Evolutionary conservation across 164 flowering plant species (phyloP).

Genomic region (Warburgia ugandensis): DNA sequence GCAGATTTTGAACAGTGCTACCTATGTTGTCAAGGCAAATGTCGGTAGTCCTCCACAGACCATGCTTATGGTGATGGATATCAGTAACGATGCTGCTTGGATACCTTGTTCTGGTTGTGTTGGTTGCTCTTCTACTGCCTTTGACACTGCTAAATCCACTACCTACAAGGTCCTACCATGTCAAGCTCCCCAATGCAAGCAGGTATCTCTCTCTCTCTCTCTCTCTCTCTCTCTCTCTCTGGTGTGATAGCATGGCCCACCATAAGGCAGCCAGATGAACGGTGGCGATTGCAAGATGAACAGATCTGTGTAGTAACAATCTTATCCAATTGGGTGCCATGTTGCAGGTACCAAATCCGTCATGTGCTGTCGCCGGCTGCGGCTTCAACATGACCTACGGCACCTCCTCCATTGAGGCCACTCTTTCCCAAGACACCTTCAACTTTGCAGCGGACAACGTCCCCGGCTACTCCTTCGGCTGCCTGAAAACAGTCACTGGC

Average conservation of each 20-base stretch:
- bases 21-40: conserved; percentile 56
- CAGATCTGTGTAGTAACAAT: too few species aligned
- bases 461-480: conserved; percentile 67
- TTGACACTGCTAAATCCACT: conserved; percentile 42
- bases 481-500: conserved; percentile 57
- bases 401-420: conserved; percentile 49
- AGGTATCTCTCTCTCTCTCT: conserved; percentile 31
- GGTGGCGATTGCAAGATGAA: too few species aligned
- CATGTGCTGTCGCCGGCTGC: conserved; percentile 43
- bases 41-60: conserved; percentile 80
- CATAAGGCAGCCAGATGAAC: too few species aligned
- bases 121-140: conserved; percentile 57
- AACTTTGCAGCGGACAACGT: conserved; percentile 49
- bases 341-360: conserved; percentile 60
- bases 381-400: conserved; percentile 76
- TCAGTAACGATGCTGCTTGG: conserved; percentile 86
- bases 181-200: conserved; percentile 55
- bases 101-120: conserved; percentile 78
- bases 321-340: too few species aligned
- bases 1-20: conserved; percentile 58
- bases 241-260: too few species aligned
- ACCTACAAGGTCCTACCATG: conserved; percentile 50
- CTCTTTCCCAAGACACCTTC: conserved; percentile 59
- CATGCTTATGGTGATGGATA: conserved; percentile 75
- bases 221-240: too few species aligned